phyloP scores from a whole-genome alignment of 768 basidiomycete genomes.

The Coprinopsis cinerea region DNA sequence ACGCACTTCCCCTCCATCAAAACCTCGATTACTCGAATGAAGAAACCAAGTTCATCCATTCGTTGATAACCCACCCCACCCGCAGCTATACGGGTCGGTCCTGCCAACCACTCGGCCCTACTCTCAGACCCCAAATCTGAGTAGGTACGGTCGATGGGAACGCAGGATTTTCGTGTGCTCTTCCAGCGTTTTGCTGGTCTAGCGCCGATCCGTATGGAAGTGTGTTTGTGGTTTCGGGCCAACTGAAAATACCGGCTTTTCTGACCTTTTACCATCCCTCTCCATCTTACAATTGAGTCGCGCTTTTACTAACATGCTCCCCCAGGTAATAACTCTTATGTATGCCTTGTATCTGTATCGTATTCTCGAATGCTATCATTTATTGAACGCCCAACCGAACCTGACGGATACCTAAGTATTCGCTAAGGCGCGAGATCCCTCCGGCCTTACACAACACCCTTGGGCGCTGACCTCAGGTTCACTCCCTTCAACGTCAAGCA shows the following conservation, averaged over 20 bases:
- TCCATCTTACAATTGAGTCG: too few species aligned
- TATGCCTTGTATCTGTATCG: too few species aligned
- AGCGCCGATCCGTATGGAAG: neutral
- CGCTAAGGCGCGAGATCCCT: too few species aligned
- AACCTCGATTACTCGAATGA: constrained; percentile 4
- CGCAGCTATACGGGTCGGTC: neutral
- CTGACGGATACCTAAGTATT: too few species aligned
- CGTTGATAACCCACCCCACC: constrained; percentile 8
- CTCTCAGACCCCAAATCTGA: too few species aligned
- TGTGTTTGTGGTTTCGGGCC: neutral
- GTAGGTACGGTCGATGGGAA: neutral
- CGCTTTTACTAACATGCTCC: too few species aligned
- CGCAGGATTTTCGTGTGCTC: neutral
- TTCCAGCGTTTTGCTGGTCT: constrained; percentile 1
- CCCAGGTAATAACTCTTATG: too few species aligned
- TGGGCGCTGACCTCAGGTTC: too few species aligned
- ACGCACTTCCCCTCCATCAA: neutral
- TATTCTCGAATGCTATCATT: too few species aligned
- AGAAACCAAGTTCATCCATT: constrained; percentile 13
- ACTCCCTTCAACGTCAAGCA: too few species aligned
- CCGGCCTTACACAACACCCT: too few species aligned
- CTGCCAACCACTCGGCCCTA: neutral
- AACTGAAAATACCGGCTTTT: constrained; percentile 4
- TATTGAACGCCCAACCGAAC: too few species aligned
- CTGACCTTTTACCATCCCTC: neutral